phyloP scores from a whole-genome alignment of 257 asterid genomes.

The Handroanthus guayacan region DNA sequence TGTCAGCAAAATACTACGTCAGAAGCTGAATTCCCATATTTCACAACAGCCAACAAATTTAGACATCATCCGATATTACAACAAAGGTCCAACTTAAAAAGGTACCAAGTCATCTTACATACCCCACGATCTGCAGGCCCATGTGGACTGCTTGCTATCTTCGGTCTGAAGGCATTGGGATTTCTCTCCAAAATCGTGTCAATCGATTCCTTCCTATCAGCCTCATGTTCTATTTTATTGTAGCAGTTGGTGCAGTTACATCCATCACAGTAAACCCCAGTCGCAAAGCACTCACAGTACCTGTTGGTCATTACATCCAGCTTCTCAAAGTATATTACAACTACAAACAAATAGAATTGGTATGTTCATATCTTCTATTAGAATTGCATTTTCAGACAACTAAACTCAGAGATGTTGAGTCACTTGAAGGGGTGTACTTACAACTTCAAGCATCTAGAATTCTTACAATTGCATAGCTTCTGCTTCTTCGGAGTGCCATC shows the following conservation, averaged over 20 bases:
- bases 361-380: slow-evolving; percentile 12
- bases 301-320: slow-evolving; percentile 47
- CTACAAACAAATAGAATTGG: neutral
- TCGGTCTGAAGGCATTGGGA: slow-evolving; percentile 73
- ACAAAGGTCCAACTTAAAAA: neutral
- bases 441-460: slow-evolving; percentile 79
- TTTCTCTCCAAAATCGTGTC: slow-evolving; percentile 59
- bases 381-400: slow-evolving; percentile 19
- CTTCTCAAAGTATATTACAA: slow-evolving; percentile 23
- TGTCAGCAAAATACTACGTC: no score
- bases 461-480: slow-evolving; percentile 79
- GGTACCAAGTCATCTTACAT: slow-evolving; percentile 39
- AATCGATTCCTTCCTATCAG: slow-evolving; percentile 55
- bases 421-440: slow-evolving; percentile 44
- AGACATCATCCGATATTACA: neutral
- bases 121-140: slow-evolving; percentile 58
- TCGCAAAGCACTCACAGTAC: slow-evolving; percentile 83
- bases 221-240: slow-evolving; percentile 58
- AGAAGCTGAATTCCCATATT: no score
- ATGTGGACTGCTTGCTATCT: slow-evolving; percentile 63
- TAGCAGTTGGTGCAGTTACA: slow-evolving; percentile 69
- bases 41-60: no score
- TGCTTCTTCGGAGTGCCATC: slow-evolving; percentile 71
- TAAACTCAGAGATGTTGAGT: slow-evolving; percentile 20
- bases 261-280: slow-evolving; percentile 69